Base-by-base conservation (phyloP, 331 rosid genomes). In the Arachis monticola region DNA sequence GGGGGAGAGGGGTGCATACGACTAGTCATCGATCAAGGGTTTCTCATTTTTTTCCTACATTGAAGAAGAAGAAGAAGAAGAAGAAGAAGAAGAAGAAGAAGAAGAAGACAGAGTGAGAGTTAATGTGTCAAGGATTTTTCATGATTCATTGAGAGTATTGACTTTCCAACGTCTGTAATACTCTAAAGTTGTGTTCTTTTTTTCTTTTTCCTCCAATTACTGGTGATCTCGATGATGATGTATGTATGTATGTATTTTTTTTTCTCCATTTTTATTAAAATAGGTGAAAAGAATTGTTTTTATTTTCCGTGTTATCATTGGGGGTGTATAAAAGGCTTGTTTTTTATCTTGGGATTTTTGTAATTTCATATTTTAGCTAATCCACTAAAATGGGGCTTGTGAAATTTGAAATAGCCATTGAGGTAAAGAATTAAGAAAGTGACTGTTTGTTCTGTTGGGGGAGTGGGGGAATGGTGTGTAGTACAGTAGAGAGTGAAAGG, bases 211-310 rank as follows among this genome's bases (percentile, higher is more conserved):
- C 6, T 53, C 17, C 82, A 45, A 45, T 62, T 40, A 66, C 74
- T 68, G 53, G 32, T 78, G 83, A 71, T 79, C 75, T 57, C 45
- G 70, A 60, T 60, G 80, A 81, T 62, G 83, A 64, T 73, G 80
- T 70, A 72, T 79, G 77, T 77, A 69, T 80, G 86, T 60, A 35
- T 35, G 40, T 35, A 2, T 35, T 35, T 2, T 35, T 35, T 71
- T 76, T 64, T 72, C 78, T 83, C 76, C 61, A 79, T 79, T 59
- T 79, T 88, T 88, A 84, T 84, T 2, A 35, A 35, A 67, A 41
- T 75, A 67, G 70, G 74, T 71, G 79, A 17, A 40, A 35, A 35
- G 40, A 35, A 14, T 74, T 86, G 62, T 65, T 64, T 50, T 50
- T 53, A 3, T 30, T 9, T 4, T 9, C 71, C 60, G 17, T n/a